phyloP scores from a whole-genome alignment of 192 early-diverging fungal species.

The Rhizophagus sp. region DNA sequence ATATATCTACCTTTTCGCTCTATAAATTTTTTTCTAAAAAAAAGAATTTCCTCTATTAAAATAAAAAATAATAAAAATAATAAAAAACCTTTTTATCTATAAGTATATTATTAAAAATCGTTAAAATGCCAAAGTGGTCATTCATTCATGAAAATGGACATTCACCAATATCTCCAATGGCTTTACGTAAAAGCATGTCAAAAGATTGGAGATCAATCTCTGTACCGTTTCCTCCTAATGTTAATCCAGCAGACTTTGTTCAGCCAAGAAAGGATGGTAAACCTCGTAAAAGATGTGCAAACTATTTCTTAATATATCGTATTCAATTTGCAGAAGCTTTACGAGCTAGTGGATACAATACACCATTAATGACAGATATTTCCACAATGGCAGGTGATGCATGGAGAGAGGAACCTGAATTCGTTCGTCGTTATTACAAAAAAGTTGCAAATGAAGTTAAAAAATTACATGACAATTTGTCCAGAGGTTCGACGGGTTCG shows the following conservation, averaged over 20 bases:
- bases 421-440: neutral
- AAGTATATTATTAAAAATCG: too few species aligned
- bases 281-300: neutral
- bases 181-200: neutral
- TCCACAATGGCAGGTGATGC: slow-evolving; percentile 1
- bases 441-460: neutral
- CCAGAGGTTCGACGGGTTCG: neutral
- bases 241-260: neutral
- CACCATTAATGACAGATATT: neutral
- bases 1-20: too few species aligned
- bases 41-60: too few species aligned
- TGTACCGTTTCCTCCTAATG: neutral
- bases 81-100: too few species aligned
- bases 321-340: slow-evolving; percentile 5
- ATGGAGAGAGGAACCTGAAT: neutral
- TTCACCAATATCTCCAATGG: neutral
- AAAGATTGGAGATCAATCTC: neutral
- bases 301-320: slow-evolving; percentile 5
- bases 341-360: neutral
- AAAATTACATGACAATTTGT: neutral
- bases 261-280: neutral
- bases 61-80: too few species aligned
- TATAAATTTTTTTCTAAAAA: too few species aligned
- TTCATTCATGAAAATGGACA: neutral
- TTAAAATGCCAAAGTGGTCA: neutral